Evolutionary conservation across 73 alveolate genomes (phyloP).

Genomic region (Breviolum minutum): DNA sequence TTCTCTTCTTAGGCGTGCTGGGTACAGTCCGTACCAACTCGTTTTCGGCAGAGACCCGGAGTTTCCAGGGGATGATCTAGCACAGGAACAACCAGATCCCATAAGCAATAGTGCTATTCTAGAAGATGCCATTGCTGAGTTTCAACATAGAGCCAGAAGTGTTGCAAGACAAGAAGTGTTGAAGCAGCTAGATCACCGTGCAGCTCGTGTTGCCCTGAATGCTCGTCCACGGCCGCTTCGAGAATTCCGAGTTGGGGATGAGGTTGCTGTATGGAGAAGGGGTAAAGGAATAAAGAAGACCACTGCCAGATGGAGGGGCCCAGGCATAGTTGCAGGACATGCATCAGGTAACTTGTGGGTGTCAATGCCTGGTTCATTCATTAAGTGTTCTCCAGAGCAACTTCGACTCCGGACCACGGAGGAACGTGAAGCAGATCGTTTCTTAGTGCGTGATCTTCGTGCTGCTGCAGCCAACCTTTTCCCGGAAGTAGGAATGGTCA

Average conservation of each 20-base stretch:
- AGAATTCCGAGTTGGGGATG: not conserved
- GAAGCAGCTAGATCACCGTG: not conserved
- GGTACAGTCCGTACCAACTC: not conserved
- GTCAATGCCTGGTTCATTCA: not conserved
- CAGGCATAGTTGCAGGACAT: not conserved
- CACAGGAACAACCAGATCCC: not conserved
- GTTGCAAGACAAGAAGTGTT: not conserved
- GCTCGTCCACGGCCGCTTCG: not conserved
- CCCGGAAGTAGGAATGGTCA: not conserved
- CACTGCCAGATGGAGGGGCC: not conserved
- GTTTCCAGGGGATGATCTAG: conserved; percentile 4
- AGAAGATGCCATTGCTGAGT: not conserved
- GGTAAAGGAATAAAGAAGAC: not conserved
- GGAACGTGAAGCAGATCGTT: conserved; percentile 8
- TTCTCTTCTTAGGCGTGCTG: not conserved
- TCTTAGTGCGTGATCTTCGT: conserved; percentile 2
- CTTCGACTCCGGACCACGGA: not conserved
- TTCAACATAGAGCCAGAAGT: not conserved
- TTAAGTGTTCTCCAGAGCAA: conserved; percentile 18
- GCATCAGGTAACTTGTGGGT: not conserved
- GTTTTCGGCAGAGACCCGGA: conserved; percentile 22
- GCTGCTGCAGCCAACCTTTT: not conserved
- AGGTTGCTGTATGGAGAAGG: conserved; percentile 15
- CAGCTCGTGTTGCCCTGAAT: conserved; percentile 9
- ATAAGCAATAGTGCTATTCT: not conserved